Evolutionary conservation across 2,329 filamentous ascomycete genomes (phyloP), one percentile per base, ranked within the genome.

Genomic region (Xylariaceae sp.): DNA sequence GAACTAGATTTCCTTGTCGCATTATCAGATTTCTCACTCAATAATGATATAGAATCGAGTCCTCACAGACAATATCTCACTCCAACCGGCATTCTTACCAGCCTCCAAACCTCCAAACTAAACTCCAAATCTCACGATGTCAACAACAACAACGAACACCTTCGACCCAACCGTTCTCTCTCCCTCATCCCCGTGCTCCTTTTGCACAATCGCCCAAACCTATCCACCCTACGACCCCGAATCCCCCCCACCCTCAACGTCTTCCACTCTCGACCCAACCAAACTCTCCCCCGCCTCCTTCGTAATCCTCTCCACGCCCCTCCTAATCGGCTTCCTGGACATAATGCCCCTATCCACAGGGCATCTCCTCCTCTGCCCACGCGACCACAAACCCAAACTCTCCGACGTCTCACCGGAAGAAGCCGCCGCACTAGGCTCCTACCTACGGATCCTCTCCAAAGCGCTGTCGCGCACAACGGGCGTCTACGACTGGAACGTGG

Each of bases 401-500:
- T 87, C 84, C 2, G 88, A 92, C 70, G 80, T 92, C 54, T 80
- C 78, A 0, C 75, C 82, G 0, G 71, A 72, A 51, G 88, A 92
- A 72, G 83, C 86, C 23, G 78, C 80, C 57, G 86, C 88, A 68
- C 80, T 95, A 57, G 85, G 89, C 68, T 72, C 73, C 61, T 83
- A 80, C 77, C 81, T 96, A 34, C 86, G 90, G 39, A 74, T 93
- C 2, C 77, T 97, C 2, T 89, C 88, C 15, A 78, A 83, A 17
- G 89, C 89, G 0, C 80, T 96, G 44, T 82, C 85, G 37, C 80
- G 79, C 55, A 84, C 86, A 0, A 89, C 87, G 2, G 88, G 87
- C 8, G 83, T 90, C 1, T 80, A 80, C 54, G 92, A 97, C 75
- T 97, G 93, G 88, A 99, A 99, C 74, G 86, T 97, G 35, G 90